A percentile compares a stretch with the other conserved stretches of the same genome.
Evolutionary conservation across 352 stramenopile species (phyloP).

Genomic region (Phytophthora pseudosyringae): DNA sequence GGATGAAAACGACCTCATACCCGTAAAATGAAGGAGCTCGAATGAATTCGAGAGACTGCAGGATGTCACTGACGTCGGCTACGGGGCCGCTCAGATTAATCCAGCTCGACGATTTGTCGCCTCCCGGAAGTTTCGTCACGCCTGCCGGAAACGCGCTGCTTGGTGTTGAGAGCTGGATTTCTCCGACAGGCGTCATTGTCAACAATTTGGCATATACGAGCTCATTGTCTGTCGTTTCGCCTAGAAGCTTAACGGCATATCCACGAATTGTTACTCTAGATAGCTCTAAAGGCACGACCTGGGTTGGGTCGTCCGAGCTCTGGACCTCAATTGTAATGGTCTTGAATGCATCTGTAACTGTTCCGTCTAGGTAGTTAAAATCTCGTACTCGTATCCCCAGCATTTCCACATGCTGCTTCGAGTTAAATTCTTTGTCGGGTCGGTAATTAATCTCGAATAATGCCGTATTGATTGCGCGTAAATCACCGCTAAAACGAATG

Average conservation of each 20-base stretch:
- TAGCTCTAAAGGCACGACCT: conserved; percentile 42
- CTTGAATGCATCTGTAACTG: conserved; percentile 47
- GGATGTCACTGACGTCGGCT: conserved; percentile 37
- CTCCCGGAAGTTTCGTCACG: conserved; percentile 34
- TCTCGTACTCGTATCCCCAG: conserved; percentile 66
- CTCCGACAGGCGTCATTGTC: conserved; percentile 58
- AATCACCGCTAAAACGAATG: conserved; percentile 55
- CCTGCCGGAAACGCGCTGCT: conserved; percentile 22
- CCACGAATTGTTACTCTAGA: conserved; percentile 47
- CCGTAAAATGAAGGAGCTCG: conserved; percentile 60
- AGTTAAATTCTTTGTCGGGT: conserved; percentile 80
- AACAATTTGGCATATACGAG: conserved; percentile 51
- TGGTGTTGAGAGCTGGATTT: conserved; percentile 43
- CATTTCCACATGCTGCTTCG: conserved; percentile 59
- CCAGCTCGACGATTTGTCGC: conserved; percentile 32
- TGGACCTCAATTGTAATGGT: conserved; percentile 54
- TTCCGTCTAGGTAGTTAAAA: conserved; percentile 61
- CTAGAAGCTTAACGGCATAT: conserved; percentile 47
- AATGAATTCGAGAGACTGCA: conserved; percentile 56
- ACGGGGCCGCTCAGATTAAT: conserved; percentile 50
- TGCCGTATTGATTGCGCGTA: conserved; percentile 67
- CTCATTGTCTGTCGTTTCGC: conserved; percentile 19
- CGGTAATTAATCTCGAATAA: conserved; percentile 79
- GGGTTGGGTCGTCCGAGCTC: conserved; percentile 50
- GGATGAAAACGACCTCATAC: conserved; percentile 64